phyloP scores from a whole-genome alignment of 2,329 filamentous ascomycete species.

The Tricladium varicosporioides region DNA sequence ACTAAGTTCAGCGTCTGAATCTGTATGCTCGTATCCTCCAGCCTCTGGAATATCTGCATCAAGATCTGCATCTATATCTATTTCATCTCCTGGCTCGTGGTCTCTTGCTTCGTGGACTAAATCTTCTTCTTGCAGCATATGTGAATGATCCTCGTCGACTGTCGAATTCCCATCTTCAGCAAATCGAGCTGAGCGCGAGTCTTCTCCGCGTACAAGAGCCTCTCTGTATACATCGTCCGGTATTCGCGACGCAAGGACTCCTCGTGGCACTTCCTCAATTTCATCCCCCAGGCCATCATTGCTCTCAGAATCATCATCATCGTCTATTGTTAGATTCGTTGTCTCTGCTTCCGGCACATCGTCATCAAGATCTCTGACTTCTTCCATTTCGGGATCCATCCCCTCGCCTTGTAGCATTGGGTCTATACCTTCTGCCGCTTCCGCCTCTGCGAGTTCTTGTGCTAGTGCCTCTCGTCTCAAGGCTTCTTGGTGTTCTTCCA shows the following conservation, averaged over 20 bases:
- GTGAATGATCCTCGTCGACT: conserved; percentile 54
- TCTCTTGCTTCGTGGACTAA: conserved; percentile 38
- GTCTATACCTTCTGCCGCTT: conserved; percentile 46
- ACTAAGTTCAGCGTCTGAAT: conserved; percentile 64
- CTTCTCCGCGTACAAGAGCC: conserved; percentile 52
- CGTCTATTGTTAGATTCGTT: conserved; percentile 34
- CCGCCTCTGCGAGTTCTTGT: conserved; percentile 71
- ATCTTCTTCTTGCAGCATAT: conserved; percentile 64
- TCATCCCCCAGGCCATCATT: conserved; percentile 39
- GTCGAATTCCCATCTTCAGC: conserved; percentile 47
- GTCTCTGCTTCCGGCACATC: conserved; percentile 65
- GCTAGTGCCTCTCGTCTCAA: conserved; percentile 68
- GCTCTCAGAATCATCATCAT: conserved; percentile 38
- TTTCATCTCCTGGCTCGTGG: conserved; percentile 35
- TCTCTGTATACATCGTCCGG: conserved; percentile 62
- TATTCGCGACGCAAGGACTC: conserved; percentile 41
- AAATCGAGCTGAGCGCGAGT: conserved; percentile 42
- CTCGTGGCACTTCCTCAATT: conserved; percentile 30
- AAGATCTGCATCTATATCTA: conserved; percentile 61
- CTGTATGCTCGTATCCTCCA: conserved; percentile 72
- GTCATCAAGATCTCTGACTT: conserved; percentile 65
- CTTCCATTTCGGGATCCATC: conserved; percentile 41
- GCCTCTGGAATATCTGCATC: conserved; percentile 70
- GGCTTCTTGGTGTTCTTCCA: conserved; percentile 78
- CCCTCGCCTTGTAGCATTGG: conserved; percentile 36